A percentile compares a stretch with the other conserved stretches of the same genome.
These are phyloP conservation scores for Monosporozyma solicola DNA, from an alignment of 805 yeast species.

Conservation along the genomic window DNA sequence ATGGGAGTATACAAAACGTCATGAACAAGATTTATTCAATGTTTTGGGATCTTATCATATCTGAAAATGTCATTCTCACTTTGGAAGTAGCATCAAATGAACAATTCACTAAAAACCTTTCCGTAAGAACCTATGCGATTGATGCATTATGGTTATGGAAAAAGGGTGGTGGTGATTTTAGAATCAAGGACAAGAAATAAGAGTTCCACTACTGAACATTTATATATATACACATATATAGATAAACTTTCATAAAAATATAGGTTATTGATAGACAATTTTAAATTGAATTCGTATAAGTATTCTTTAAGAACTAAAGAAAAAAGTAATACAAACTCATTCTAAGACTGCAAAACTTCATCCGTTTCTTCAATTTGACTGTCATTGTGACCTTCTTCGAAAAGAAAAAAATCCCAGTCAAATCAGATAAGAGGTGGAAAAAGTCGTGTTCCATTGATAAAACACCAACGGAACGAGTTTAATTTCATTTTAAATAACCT, in stretches of 20 bases:
- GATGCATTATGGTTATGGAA: conserved; percentile 92
- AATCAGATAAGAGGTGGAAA: not conserved
- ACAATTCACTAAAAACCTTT: conserved; percentile 48
- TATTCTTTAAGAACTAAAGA: conserved; percentile 4
- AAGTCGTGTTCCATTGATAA: not conserved
- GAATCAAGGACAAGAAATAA: conserved; percentile 8
- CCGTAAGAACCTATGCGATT: conserved; percentile 73
- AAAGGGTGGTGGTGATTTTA: conserved; percentile 36
- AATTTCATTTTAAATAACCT: not conserved
- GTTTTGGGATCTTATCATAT: conserved; percentile 66
- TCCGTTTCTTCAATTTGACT: not conserved
- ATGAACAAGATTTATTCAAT: conserved; percentile 32
- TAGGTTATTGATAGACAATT: conserved; percentile 1
- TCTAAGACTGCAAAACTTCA: not conserved
- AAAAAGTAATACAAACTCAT: not conserved
- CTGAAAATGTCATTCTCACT: conserved; percentile 53
- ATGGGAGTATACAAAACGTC: conserved; percentile 31
- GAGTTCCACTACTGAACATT: not conserved
- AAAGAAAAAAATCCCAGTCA: not conserved
- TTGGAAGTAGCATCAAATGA: conserved; percentile 65
- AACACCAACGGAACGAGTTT: not conserved
- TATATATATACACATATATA: conserved; percentile 6
- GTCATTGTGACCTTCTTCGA: not conserved
- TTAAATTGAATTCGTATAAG: not conserved
- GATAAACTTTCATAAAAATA: not conserved